Conservation (phyloP, 2,329 filamentous ascomycete species). For the Pseudocercospora eumusae region DNA sequence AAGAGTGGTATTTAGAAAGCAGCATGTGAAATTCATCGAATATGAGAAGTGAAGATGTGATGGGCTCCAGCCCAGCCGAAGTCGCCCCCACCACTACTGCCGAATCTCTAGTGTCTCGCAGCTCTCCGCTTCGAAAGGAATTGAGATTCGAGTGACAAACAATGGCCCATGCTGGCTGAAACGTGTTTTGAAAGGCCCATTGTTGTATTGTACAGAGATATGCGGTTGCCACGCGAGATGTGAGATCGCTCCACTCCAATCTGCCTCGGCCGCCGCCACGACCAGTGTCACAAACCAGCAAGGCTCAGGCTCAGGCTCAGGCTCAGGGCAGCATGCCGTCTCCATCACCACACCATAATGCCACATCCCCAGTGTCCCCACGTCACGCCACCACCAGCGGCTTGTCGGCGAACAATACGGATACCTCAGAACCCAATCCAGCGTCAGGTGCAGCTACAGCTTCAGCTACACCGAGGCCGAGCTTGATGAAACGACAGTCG, state of each 20-base stretch:
- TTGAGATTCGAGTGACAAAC: neutral
- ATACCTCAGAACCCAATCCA: neutral
- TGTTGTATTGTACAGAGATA: neutral
- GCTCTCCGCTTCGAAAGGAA: neutral
- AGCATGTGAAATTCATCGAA: neutral
- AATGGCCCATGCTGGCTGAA: neutral
- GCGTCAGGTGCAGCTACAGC: constrained; percentile 5
- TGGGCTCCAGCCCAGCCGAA: neutral
- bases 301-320: neutral
- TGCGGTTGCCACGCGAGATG: constrained; percentile 4
- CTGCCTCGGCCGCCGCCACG: neutral
- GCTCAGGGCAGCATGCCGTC: constrained; percentile 1
- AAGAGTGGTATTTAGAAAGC: constrained; percentile 41
- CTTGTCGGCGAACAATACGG: neutral
- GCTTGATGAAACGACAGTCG: constrained; percentile 36
- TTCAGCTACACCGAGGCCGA: constrained; percentile 20
- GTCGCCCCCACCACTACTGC: neutral
- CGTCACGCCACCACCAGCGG: neutral
- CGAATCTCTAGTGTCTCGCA: neutral
- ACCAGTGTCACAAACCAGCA: neutral
- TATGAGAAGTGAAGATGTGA: neutral
- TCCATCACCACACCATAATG: neutral
- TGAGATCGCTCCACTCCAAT: neutral
- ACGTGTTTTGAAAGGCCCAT: neutral
- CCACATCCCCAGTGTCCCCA: neutral